phyloP scores from a whole-genome alignment of 2,329 filamentous ascomycete genomes.

The Xylariaceae sp. region DNA sequence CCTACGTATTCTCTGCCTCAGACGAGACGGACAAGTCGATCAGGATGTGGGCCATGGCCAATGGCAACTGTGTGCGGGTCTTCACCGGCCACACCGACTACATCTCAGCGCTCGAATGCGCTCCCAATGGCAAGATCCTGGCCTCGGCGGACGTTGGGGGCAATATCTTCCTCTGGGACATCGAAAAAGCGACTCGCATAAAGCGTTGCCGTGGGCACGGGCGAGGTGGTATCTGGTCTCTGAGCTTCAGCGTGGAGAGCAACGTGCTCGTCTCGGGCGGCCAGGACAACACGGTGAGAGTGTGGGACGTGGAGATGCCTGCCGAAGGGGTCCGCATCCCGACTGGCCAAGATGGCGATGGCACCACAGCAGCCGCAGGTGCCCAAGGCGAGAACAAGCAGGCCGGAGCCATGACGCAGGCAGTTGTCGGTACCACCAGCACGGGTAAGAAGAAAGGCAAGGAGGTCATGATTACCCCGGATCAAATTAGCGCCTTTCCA shows the following conservation, averaged over 20 bases:
- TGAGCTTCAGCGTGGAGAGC: constrained; percentile 91
- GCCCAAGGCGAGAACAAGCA: constrained; percentile 37
- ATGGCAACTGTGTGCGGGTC: constrained; percentile 80
- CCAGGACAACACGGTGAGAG: constrained; percentile 83
- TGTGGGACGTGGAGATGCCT: constrained; percentile 84
- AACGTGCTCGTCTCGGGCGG: constrained; percentile 85
- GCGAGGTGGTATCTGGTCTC: constrained; percentile 87
- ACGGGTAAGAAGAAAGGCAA: constrained; percentile 69
- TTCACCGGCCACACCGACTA: constrained; percentile 89
- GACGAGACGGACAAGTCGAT: constrained; percentile 82
- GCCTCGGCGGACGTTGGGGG: constrained; percentile 85
- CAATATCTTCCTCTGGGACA: constrained; percentile 90
- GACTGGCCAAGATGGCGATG: constrained; percentile 35
- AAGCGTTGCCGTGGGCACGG: constrained; percentile 93
- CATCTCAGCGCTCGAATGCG: constrained; percentile 77
- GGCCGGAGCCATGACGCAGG: constrained; percentile 26
- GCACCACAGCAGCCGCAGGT: constrained; percentile 38
- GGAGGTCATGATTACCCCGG: constrained; percentile 82
- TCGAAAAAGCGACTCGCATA: constrained; percentile 76
- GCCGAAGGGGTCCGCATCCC: constrained; percentile 47
- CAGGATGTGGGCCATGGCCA: constrained; percentile 93
- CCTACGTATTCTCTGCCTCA: constrained; percentile 89
- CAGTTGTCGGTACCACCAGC: constrained; percentile 19
- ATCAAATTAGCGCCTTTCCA: constrained; percentile 90
- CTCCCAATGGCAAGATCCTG: constrained; percentile 82